Conservation (phyloP, 2,329 filamentous ascomycete genomes). For the Paraphaeosphaeria minitans region DNA sequence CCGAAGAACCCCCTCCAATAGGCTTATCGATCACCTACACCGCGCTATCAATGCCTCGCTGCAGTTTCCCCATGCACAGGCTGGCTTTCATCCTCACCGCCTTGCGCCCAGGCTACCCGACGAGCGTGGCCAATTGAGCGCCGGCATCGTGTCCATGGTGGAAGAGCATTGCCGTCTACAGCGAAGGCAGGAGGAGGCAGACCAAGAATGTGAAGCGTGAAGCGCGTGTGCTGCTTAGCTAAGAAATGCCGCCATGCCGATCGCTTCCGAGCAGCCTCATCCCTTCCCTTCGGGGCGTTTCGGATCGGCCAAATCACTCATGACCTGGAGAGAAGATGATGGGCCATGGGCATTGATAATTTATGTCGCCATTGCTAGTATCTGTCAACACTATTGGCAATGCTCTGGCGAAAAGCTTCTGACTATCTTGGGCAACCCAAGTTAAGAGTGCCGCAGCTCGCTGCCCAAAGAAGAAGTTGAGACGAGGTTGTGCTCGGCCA, state of each 20-base stretch:
- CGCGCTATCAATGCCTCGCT: constrained; percentile 8
- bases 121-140: background rate
- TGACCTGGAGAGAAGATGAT: background rate
- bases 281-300: background rate
- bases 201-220: too few relatives aligned
- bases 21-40: constrained; percentile 3
- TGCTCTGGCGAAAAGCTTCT: background rate
- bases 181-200: background rate
- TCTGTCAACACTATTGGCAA: background rate
- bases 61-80: constrained; percentile 4
- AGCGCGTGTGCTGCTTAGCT: background rate
- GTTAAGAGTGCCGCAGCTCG: background rate
- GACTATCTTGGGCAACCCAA: background rate
- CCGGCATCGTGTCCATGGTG: too few relatives aligned
- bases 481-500: too few relatives aligned
- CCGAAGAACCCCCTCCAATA: constrained; percentile 1
- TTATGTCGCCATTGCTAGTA: background rate
- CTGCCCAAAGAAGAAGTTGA: background rate
- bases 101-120: constrained; percentile 3
- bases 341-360: background rate
- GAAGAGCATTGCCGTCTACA: background rate
- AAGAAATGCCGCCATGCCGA: constrained; percentile 6
- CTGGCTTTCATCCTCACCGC: constrained; percentile 8
- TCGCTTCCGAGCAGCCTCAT: constrained; percentile 1
- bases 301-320: background rate